A percentile compares a stretch with the other conserved stretches of the same genome.
These are phyloP conservation scores for Brasilioporus rufonigricans DNA, from an alignment of 768 basidiomycete species.

Conservation along the genomic window DNA sequence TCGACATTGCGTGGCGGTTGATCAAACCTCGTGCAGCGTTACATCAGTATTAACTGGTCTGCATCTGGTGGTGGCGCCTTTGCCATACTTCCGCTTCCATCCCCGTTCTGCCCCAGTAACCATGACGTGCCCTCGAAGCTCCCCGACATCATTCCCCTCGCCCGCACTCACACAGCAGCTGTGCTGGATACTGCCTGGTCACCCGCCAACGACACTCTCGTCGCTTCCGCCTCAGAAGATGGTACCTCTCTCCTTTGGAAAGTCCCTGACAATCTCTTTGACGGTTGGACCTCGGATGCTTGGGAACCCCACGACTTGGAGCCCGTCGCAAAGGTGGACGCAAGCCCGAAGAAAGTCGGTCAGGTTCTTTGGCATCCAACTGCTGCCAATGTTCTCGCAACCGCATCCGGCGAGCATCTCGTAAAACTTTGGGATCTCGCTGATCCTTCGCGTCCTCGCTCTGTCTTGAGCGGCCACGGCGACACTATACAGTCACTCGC, in stretches of 20 bases:
- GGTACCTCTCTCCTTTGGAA: conserved; percentile 93
- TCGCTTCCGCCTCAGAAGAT: conserved; percentile 93
- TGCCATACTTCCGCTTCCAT: conserved; percentile 85
- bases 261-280: conserved; percentile 63
- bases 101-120: conserved; percentile 55
- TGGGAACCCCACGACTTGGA: conserved; percentile 85
- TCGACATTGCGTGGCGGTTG: neutral
- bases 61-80: conserved; percentile 92
- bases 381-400: conserved; percentile 82
- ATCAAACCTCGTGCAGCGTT: conserved; percentile 47
- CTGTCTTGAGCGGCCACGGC: conserved; percentile 67
- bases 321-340: conserved; percentile 79
- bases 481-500: conserved; percentile 86
- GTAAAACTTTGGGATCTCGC: conserved; percentile 93
- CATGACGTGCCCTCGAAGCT: conserved; percentile 68
- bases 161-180: conserved; percentile 78
- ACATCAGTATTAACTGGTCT: conserved; percentile 94
- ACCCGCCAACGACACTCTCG: conserved; percentile 86
- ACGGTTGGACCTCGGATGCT: conserved; percentile 79
- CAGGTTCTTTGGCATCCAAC: conserved; percentile 95
- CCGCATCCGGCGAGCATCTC: conserved; percentile 77
- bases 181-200: conserved; percentile 97
- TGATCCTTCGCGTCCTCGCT: conserved; percentile 59
- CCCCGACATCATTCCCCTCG: conserved; percentile 90
- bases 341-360: conserved; percentile 84